Evolutionary conservation across 2,329 filamentous ascomycete species (phyloP), one percentile per base, ranked within the genome.

Genomic region (Aspergillus unguis): DNA sequence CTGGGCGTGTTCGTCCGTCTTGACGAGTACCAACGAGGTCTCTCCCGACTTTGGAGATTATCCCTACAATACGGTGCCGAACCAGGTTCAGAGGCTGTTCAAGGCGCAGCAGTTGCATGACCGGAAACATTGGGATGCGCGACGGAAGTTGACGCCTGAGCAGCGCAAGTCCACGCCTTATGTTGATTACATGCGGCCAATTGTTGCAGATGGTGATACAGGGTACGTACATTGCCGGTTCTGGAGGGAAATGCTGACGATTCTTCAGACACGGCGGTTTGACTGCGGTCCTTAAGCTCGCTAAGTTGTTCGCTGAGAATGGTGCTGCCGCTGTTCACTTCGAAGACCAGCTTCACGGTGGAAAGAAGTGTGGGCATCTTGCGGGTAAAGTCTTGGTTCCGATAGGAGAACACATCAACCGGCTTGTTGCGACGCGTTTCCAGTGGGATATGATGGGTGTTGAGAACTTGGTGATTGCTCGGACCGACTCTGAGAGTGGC

Each of bases 401-500:
- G 0, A 85, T 92, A 0, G 88, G 91, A 55, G 94, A 97, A 70
- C 94, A 99, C 76, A 95, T 97, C 78, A 96, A 96, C 76, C 86
- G 94, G 28, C 84, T 99, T 4, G 86, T 91, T 23, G 92, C 94
- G 1, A 86, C 92, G 3, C 86, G 94, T 54, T 96, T 96, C 76
- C 94, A 99, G 68, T 99, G 92, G 92, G 94, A 99, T 66, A 80
- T 96, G 62, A 97, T 99, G 92, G 94, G 92, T 43, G 86, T 84
- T 48, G 94, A 99, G 76, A 97, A 95, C 70, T 80, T 97, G 3
- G 85, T 97, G 38, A 94, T 99, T 67, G 94, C 94, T 2, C 86
- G 94, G 53, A 97, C 94, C 1, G 94, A 99, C 71, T 95, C 91
- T 0, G 94, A 97, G 73, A 95, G 90, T 57, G 94, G 92, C 42